A percentile compares a stretch with the other conserved stretches of the same genome.
Conservation (phyloP, 371 early-diverging fungal species). For the Zychaea mexicana region DNA sequence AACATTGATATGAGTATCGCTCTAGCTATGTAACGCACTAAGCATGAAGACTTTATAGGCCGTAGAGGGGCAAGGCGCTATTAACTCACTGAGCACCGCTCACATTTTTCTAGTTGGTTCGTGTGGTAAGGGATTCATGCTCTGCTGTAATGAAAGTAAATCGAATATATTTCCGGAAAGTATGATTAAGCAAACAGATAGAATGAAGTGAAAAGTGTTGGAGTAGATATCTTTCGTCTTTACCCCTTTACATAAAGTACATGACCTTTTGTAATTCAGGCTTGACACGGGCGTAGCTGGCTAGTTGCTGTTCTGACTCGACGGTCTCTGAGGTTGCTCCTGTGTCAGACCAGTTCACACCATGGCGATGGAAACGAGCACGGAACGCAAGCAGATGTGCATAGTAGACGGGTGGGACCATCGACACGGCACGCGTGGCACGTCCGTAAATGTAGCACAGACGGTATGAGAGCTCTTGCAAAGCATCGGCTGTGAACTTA, state of each 20-base stretch:
- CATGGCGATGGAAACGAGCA: conserved; percentile 75
- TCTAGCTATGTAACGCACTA: no score
- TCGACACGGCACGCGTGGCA: conserved; percentile 81
- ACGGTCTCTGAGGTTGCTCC: conserved; percentile 41
- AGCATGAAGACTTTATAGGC: no score
- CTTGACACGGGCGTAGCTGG: conserved; percentile 43
- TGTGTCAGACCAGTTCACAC: conserved; percentile 52
- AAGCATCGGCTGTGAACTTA: conserved; percentile 70
- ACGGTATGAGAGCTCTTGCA: conserved; percentile 86
- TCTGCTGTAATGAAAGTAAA: no score
- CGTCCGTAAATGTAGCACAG: conserved; percentile 91
- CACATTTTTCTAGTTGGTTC: no score
- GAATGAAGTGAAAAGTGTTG: neutral
- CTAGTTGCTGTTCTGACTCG: conserved; percentile 42
- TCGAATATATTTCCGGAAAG: no score
- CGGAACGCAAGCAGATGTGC: conserved; percentile 86
- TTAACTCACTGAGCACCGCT: no score
- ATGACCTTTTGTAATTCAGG: conserved; percentile 24
- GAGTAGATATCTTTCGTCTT: no score
- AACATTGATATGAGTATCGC: no score
- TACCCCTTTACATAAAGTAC: neutral
- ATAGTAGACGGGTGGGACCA: conserved; percentile 91
- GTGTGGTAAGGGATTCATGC: no score
- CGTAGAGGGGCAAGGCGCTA: no score
- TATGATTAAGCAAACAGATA: no score